A percentile compares a stretch with the other conserved stretches of the same genome.
phyloP scores from a whole-genome alignment of 2,329 filamentous ascomycete genomes.

The Exophiala dermatitidis region DNA sequence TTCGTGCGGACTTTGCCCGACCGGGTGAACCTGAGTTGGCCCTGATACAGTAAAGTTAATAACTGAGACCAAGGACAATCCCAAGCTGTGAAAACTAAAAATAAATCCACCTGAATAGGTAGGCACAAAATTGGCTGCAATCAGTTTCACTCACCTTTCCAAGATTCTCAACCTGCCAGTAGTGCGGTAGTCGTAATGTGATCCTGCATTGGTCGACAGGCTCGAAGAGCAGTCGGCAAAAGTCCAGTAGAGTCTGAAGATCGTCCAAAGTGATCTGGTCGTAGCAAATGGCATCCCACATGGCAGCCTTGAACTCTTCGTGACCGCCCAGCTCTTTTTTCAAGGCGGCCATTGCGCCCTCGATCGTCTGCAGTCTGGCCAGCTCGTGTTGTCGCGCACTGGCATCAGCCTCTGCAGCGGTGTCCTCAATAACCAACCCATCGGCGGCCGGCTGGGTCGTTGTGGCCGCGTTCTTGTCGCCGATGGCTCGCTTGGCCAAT shows the following conservation, averaged over 20 bases:
- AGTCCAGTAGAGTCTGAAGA: slow-evolving; percentile 50
- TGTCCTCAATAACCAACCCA: slow-evolving; percentile 53
- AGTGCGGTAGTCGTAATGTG: slow-evolving; percentile 49
- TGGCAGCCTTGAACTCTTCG: slow-evolving; percentile 43
- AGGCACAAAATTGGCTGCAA: neutral
- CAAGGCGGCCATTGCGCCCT: slow-evolving; percentile 51
- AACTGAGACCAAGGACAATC: slow-evolving; percentile 4
- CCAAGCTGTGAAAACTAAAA: neutral
- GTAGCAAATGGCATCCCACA: slow-evolving; percentile 53
- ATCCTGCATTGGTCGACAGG: slow-evolving; percentile 45
- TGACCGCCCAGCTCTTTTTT: slow-evolving; percentile 48
- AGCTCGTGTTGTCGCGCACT: slow-evolving; percentile 48
- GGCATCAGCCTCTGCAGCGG: slow-evolving; percentile 40
- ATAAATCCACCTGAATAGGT: neutral
- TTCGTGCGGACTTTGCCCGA: slow-evolving; percentile 36
- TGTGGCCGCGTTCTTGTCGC: slow-evolving; percentile 49
- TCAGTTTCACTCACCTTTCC: slow-evolving; percentile 40
- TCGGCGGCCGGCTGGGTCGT: slow-evolving; percentile 30
- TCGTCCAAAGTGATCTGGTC: slow-evolving; percentile 46
- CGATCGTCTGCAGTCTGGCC: slow-evolving; percentile 50
- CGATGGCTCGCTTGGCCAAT: slow-evolving; percentile 53
- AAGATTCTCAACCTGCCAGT: slow-evolving; percentile 48
- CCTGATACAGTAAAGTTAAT: slow-evolving; percentile 27
- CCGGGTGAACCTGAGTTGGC: slow-evolving; percentile 39
- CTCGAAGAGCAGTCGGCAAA: slow-evolving; percentile 52